Conservation (phyloP, 208 protist genomes). For the Trypanosoma vivax region DNA sequence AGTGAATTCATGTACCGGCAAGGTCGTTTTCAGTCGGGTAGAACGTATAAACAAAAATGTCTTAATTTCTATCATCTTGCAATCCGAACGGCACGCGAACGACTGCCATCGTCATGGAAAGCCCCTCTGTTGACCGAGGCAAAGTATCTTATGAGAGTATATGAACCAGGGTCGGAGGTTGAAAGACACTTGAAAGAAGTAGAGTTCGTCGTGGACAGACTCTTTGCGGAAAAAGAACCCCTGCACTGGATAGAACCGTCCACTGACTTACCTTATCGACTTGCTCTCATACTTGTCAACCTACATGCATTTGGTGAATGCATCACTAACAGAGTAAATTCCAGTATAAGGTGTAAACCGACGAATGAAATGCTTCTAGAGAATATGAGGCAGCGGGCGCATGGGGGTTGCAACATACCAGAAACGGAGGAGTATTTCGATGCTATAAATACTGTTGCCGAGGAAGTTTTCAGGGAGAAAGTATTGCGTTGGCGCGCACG, state of each 20-base stretch:
- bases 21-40: slow-evolving; percentile 65
- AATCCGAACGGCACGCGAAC: slow-evolving; percentile 69
- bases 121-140: slow-evolving; percentile 77
- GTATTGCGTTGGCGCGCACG: slow-evolving; percentile 66
- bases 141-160: slow-evolving; percentile 75
- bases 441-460: slow-evolving; percentile 55
- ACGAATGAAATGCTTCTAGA: slow-evolving; percentile 58
- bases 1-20: slow-evolving; percentile 76
- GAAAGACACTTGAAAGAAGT: slow-evolving; percentile 58
- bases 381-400: slow-evolving; percentile 63
- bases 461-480: slow-evolving; percentile 64
- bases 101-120: slow-evolving; percentile 75
- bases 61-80: slow-evolving; percentile 79
- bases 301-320: slow-evolving; percentile 65
- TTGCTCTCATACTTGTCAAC: slow-evolving; percentile 79
- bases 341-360: slow-evolving; percentile 31
- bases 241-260: slow-evolving; percentile 79
- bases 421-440: slow-evolving; percentile 62
- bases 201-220: slow-evolving; percentile 61
- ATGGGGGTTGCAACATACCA: slow-evolving; percentile 37
- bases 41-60: slow-evolving; percentile 69
- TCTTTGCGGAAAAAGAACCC: slow-evolving; percentile 65
- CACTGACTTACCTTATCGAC: slow-evolving; percentile 62
- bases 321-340: slow-evolving; percentile 59
- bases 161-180: slow-evolving; percentile 51